Base-by-base conservation (phyloP, 2,329 filamentous ascomycete species). In the Shiraia sp. region DNA sequence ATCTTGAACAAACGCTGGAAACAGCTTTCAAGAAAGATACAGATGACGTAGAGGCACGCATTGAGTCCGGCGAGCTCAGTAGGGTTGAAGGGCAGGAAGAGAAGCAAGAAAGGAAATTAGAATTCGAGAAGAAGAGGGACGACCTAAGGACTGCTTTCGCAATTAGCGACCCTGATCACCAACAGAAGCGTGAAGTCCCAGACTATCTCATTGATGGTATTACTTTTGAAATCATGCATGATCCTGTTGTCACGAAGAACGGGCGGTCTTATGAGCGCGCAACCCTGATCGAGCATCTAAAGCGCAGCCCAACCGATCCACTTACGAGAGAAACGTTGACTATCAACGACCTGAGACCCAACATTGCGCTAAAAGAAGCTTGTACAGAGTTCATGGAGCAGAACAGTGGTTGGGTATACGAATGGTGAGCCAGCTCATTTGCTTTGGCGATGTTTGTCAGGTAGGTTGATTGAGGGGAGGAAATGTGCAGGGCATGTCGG, bases 241-340 rank as follows among this genome's bases (percentile, higher is more conserved):
- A 90, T 59, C 87, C 69, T 75, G 85, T 78, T 1, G 72, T 77
- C 2, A 92, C 88, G 1, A 90, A 87, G 60, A 91, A 87, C 1
- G 93, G 93, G 10, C 88, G 91, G 51, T 93, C 87, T 1, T 99
- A 96, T 66, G 93, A 97, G 67, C 81, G 92, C 29, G 79, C 88
- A 0, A 88, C 88, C 12, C 86, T 99, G 47, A 77, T 90, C 61
- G 90, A 95, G 69, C 90, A 96, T 64, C 76, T 99, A 17, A 86
- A 87, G 58, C 78, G 87, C 15, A 82, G 82, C 24, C 78, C 78
- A 1, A 87, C 81, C 10, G 93, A 99, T 66, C 93, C 93, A 0
- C 69, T 97, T 25, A 96, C 92, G 1, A 78, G 92, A 29, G 86
- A 90, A 49, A 82, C 86, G 0, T 76, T 96, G 34, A 72, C 71